Percentiles rank a stretch among this genome's conserved stretches.
Evolutionary conservation across 208 protist species (phyloP).

Genomic region (Leishmania aethiopica): DNA sequence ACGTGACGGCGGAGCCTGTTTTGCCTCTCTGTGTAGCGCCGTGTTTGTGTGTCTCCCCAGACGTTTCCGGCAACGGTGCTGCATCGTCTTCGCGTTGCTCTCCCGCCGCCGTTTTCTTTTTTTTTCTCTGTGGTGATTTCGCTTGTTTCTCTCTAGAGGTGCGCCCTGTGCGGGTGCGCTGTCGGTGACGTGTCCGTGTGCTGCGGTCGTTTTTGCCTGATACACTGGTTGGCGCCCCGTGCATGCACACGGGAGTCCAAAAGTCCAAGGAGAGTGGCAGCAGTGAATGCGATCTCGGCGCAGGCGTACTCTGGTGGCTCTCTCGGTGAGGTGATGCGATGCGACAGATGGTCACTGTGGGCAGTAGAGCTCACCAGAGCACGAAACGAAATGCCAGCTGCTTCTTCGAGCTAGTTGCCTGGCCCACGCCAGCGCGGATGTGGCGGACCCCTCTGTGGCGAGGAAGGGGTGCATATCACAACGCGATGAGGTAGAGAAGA

Average conservation of each 20-base stretch:
- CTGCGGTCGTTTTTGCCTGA: background rate
- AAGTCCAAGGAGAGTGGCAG: background rate
- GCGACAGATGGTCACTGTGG: background rate
- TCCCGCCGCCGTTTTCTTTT: too few relatives aligned
- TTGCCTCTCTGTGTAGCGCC: too few relatives aligned
- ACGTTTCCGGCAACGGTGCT: too few relatives aligned
- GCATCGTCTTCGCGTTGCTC: too few relatives aligned
- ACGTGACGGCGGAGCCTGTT: too few relatives aligned
- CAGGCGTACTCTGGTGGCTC: background rate
- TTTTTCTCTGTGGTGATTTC: background rate
- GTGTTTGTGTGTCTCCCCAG: too few relatives aligned
- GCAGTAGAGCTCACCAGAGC: background rate
- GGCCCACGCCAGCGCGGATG: background rate
- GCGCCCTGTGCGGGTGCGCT: background rate
- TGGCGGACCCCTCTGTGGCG: background rate
- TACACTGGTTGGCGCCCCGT: background rate
- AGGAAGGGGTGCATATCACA: background rate
- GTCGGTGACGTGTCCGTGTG: background rate
- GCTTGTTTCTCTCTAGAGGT: background rate
- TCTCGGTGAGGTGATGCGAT: background rate
- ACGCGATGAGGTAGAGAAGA: background rate
- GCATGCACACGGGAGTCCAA: background rate
- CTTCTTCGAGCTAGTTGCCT: background rate
- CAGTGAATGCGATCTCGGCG: background rate
- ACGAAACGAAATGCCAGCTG: background rate